Evolutionary conservation across 2,329 filamentous ascomycete genomes (phyloP), one percentile per base, ranked within the genome.

Genomic region (Colletotrichum plurivorum): DNA sequence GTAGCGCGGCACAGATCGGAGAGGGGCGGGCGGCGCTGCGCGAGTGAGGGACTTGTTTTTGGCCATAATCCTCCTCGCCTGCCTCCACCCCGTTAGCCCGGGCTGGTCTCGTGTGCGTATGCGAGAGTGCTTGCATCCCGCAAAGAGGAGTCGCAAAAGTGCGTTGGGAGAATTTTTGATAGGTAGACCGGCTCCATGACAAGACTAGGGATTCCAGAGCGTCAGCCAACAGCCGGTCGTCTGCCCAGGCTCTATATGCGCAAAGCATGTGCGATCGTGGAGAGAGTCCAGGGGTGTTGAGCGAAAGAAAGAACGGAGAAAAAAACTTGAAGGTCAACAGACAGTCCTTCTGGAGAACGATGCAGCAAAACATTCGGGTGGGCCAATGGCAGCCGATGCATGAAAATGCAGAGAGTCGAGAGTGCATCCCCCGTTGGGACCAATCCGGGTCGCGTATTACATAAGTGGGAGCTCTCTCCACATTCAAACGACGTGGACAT

Each of bases 1-100:
- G 63, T 36, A 48, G 49, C 22, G 43, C 66, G 62, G 66, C 66
- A 69, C 49, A 66, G 66, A 66, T 69, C 62, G 55, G 66, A 66
- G 66, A 60, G 49, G 61, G 22, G 39, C 54, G 25, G 48, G 22
- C 58, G 49, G 18, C 58, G 49, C 27, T 16, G 20, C 12, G 48
- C 7, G 43, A 36, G 31, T 25, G 41, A 53, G 39, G 22, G 27
- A 45, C 16, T 22, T 22, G 31, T 36, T 55, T 41, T 60, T 18
- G 46, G 57, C 52, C 46, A 49, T 43, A 15, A 15, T 5, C 45
- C 6, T 15, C 45, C n/a, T 48, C 18, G 16, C 6, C 15, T 6
- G 10, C 43, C 43, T 45, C 15, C 15, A 45, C n/a, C 43, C n/a
- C 31, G 31, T 36, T 36, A 36, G 31, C 31, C 31, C 31, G 43